Conservation (phyloP, 108 stramenopile genomes). For the Cyclotella cryptica region DNA sequence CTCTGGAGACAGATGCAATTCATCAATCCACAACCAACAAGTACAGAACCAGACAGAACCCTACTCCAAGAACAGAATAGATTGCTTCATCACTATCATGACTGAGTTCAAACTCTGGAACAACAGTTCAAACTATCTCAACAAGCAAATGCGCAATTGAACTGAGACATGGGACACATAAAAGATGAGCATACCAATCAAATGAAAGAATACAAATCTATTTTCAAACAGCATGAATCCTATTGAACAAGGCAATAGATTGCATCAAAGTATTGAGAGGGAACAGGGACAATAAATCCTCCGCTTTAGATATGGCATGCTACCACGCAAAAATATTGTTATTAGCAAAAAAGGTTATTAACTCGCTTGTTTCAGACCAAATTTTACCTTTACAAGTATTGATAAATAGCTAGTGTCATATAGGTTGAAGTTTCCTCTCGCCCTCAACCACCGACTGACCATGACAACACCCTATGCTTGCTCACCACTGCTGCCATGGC, state of each 20-base stretch:
- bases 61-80: background rate
- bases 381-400: too few species aligned
- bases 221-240: conserved; percentile 36
- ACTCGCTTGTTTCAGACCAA: too few species aligned
- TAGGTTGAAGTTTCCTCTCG: too few species aligned
- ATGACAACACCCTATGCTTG: too few species aligned
- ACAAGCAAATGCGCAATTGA: background rate
- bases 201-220: conserved; percentile 23
- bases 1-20: too few species aligned
- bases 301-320: conserved; percentile 43
- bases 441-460: too few species aligned
- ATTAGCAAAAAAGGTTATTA: too few species aligned
- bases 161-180: background rate
- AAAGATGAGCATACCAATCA: conserved; percentile 9
- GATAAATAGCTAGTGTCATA: too few species aligned
- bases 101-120: background rate
- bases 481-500: too few species aligned
- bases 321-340: too few species aligned
- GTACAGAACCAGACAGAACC: background rate
- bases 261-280: conserved; percentile 44
- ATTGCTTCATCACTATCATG: background rate
- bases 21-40: background rate
- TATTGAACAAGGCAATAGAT: conserved; percentile 34
- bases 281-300: conserved; percentile 12
- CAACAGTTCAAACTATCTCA: conserved; percentile 18